A percentile compares a stretch with the other conserved stretches of the same genome.
phyloP scores from a whole-genome alignment of 2,329 filamentous ascomycete species.

The Elsinoe ampelina region DNA sequence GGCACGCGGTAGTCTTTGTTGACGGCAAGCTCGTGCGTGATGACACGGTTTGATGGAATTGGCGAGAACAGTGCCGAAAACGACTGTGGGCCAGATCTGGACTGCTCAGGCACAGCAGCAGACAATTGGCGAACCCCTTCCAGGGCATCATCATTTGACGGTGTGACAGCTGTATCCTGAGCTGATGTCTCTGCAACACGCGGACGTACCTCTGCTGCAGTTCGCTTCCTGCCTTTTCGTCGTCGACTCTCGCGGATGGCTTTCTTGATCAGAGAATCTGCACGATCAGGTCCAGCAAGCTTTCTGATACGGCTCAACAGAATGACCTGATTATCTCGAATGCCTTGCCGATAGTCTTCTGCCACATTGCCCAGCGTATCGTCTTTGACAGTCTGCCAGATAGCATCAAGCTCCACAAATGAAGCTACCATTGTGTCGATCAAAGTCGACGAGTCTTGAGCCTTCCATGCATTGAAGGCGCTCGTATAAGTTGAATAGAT shows the following conservation, averaged over 20 bases:
- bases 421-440: conserved; percentile 80
- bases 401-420: conserved; percentile 74
- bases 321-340: conserved; percentile 71
- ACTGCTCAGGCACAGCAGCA: neutral
- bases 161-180: conserved; percentile 18
- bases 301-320: conserved; percentile 71
- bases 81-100: neutral
- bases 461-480: conserved; percentile 76
- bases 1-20: conserved; percentile 65
- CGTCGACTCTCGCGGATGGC: conserved; percentile 64
- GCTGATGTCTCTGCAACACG: conserved; percentile 47
- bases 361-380: conserved; percentile 64
- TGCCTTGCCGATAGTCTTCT: conserved; percentile 68
- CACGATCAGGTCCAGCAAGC: conserved; percentile 61
- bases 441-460: conserved; percentile 65
- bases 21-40: conserved; percentile 72
- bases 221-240: conserved; percentile 54
- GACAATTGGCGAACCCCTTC: neutral
- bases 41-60: conserved; percentile 62
- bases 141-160: conserved; percentile 14
- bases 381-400: conserved; percentile 74
- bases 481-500: conserved; percentile 66
- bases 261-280: conserved; percentile 63
- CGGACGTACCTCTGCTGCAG: conserved; percentile 60
- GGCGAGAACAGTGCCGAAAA: conserved; percentile 43